Base-by-base conservation (phyloP, 2,329 filamentous ascomycete species). In the Colletotrichum horii region DNA sequence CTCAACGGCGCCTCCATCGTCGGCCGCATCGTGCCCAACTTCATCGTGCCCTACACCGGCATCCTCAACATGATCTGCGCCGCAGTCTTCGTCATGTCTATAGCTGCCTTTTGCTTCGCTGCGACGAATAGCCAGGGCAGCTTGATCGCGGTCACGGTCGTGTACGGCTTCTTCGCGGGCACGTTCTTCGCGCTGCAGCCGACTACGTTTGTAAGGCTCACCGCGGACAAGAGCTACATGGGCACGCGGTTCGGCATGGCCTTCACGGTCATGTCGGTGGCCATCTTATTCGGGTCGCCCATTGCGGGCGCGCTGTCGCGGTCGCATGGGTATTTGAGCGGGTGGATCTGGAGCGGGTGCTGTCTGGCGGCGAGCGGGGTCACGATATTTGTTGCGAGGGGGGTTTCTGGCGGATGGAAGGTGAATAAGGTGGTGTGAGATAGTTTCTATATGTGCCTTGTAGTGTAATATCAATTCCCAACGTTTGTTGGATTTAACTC, bases 1-100 rank as follows among this genome's bases (percentile, higher is more conserved):
- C 81, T 90, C 72, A 89, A 88, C 78, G 86, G 83, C 22, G 86
- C 85, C 19, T 87, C 86, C 60, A 82, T 88, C 64, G 79, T 86
- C 8, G 88, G 88, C 12, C 85, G 88, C 24, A 79, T 89, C 38
- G 73, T 88, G 6, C 87, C 87, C 16, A 82, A 81, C 1, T 77
- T 85, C 1, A 56, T 87, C 1, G 83, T 84, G 0, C 81, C 84
- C 12, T 77, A 75, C 0, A 61, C 82, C 0, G 85, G 85, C 0
- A 78, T 83, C 0, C 79, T 87, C 43, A 87, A 86, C 73, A 73
- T 74, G 65, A 69, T 75, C 19, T 60, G 58, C 55, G 12, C 58
- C 52, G 70, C 73, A 56, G 76, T 73, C 32, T 66, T 74, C 52
- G 67, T 38, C 72, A 83, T 83, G 72, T 71, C 67, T 2, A 78